Evolutionary conservation across 805 yeast species (phyloP), one percentile per base, ranked within the genome.

Genomic region (Kockiozyma suomiensis): DNA sequence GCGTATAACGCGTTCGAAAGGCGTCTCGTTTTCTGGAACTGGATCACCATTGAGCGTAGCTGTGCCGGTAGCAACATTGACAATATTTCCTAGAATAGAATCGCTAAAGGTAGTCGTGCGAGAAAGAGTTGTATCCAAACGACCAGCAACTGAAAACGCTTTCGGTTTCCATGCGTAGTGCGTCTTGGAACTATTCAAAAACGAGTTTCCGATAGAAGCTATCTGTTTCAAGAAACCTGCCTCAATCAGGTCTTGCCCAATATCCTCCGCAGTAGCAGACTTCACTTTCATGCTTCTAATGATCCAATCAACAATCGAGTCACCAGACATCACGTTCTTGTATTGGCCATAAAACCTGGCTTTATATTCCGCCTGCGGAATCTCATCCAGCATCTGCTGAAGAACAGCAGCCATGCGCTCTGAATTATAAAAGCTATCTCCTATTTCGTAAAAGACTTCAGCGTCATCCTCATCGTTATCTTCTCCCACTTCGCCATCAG

Each of bases 101-200:
- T 50, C 55, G 8, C 25, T 32, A 41, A 41, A 50, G 2, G 48
- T 52, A 12, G 30, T 8, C 6, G 30, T 23, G 15, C 37, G 7
- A 21, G 26, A 21, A 15, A 46, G 47, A 3, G 52, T 15, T 12
- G 38, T 23, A 10, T 69, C 68, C 4, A 68, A 45, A 56, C 70
- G 69, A 56, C 72, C 75, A 26, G 76, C 62, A 48, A 82, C 75
- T 62, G 81, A 83, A 70, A 82, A 88, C 0, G 88, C 88, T 60
- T 79, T 73, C 2, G 85, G 85, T 62, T 84, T 85, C 96, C 96
- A 90, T 73, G 89, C 96, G 70, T 89, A 90, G 68, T 77, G 79
- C 71, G 86, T 83, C 56, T 84, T 86, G 2, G 90, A 82, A 21
- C 90, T 84, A 72, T 88, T 89, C 55, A 86, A 90, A 73, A 90